Percentiles rank a stretch among this genome's conserved stretches.
phyloP scores from a whole-genome alignment of 257 asterid genomes.

The Schizonepeta tenuifolia region DNA sequence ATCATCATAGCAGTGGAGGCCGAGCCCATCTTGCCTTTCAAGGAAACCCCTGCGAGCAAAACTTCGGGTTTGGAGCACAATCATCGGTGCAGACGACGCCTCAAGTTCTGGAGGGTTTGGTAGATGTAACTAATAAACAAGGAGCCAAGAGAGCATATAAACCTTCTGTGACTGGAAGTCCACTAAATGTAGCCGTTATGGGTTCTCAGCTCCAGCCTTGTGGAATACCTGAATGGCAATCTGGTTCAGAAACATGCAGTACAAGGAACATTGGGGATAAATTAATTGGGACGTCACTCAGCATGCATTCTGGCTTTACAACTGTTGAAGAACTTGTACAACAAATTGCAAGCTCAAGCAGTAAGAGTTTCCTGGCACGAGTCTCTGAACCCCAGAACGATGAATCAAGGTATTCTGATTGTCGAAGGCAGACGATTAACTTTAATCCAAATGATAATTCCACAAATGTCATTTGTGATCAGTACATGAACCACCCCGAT shows the following conservation, averaged over 20 bases:
- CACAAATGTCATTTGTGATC: slow-evolving; percentile 30
- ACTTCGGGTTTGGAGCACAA: slow-evolving; percentile 20
- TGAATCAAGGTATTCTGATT: slow-evolving; percentile 32
- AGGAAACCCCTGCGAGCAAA: slow-evolving; percentile 34
- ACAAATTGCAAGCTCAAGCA: slow-evolving; percentile 38
- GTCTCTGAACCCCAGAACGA: slow-evolving; percentile 38
- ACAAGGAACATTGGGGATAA: slow-evolving; percentile 37
- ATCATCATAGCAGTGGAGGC: slow-evolving; percentile 44
- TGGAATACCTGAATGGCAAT: slow-evolving; percentile 36
- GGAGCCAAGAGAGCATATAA: slow-evolving; percentile 51
- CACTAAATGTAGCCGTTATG: slow-evolving; percentile 29
- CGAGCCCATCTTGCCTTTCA: slow-evolving; percentile 39
- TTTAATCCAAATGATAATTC: slow-evolving; percentile 30
- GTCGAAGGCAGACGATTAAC: slow-evolving; percentile 34
- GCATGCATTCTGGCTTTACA: slow-evolving; percentile 41
- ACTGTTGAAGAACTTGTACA: slow-evolving; percentile 35
- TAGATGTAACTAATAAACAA: slow-evolving; percentile 35
- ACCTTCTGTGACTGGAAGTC: slow-evolving; percentile 30
- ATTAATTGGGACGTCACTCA: slow-evolving; percentile 34
- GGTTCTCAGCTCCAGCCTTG: slow-evolving; percentile 42
- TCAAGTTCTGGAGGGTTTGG: slow-evolving; percentile 37
- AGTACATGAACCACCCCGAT: slow-evolving; percentile 28
- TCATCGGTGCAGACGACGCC: slow-evolving; percentile 38
- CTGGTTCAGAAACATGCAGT: slow-evolving; percentile 37
- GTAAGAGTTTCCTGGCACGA: slow-evolving; percentile 36